Evolutionary conservation across 805 yeast species (phyloP), one percentile per base, ranked within the genome.

Genomic region (Ogataea allantospora): DNA sequence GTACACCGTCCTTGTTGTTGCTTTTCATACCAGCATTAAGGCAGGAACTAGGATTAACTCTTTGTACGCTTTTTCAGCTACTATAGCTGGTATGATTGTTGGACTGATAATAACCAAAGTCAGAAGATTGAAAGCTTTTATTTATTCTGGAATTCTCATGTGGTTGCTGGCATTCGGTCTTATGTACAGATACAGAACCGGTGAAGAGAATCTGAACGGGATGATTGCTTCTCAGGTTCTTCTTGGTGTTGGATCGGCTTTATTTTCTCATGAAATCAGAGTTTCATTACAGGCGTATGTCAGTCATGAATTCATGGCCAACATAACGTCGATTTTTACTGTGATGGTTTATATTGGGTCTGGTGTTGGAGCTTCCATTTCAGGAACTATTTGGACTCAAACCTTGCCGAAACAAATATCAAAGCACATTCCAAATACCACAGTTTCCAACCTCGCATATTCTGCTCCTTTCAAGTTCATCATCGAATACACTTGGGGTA

Each of bases 221-320:
- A 68, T 81, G 40, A 75, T 83, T 55, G 88, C 81, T 12, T 44
- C 55, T 27, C 58, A 54, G 35, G 41, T 62, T 15, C 32, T 63
- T 14, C 35, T 50, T 15, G 62, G 65, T 47, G 44, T 25, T 68
- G 71, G 39, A 27, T 68, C 63, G 47, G 61, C 65, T 54, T 26
- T 31, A 16, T 21, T 26, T 16, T 63, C 57, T 31, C 50, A 64
- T 37, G 66, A 64, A 29, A 48, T 66, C 5, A 55, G 55, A 35
- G 60, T 66, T 9, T 61, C 70, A 2, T 54, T 63, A 1, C 68
- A 65, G 47, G 70, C 68, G 3, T 57, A 66, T 11, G 71, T 67
- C 24, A 66, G 68, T 14, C 71, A 66, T 22, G 24, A 35, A 21
- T 30, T 35, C 13, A 23, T 40, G 29, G 44, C 36, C 15, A 14